Conservation (phyloP, 1,139 yeast genomes). For the Yarrowia galli region DNA sequence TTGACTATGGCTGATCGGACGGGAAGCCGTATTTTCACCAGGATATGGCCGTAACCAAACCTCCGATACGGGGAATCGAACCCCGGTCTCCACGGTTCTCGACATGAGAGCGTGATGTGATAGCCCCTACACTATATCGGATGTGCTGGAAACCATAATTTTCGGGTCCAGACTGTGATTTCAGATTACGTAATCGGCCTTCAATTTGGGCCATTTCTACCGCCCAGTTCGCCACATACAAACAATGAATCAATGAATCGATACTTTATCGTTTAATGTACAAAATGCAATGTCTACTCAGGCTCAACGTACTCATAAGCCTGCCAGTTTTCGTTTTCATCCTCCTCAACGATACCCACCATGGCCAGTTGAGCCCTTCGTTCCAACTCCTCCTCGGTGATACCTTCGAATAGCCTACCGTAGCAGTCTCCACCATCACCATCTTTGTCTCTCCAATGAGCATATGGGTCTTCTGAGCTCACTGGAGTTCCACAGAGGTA, state of each 20-base stretch:
- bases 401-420: conserved; percentile 63
- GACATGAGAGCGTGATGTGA: conserved; percentile 23
- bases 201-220: no score
- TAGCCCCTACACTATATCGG: conserved; percentile 30
- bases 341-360: conserved; percentile 16
- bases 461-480: conserved; percentile 58
- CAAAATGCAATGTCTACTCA: not conserved
- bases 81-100: conserved; percentile 31
- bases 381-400: conserved; percentile 50
- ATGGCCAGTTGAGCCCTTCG: conserved; percentile 17
- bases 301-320: not conserved
- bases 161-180: no score
- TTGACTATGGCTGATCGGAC: conserved; percentile 36
- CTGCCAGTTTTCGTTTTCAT: not conserved
- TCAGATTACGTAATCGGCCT: no score
- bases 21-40: conserved; percentile 37
- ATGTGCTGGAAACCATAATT: not conserved
- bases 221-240: no score
- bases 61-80: conserved; percentile 29
- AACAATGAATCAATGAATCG: no score
- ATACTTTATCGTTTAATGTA: not conserved
- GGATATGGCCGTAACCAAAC: conserved; percentile 29
- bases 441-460: conserved; percentile 57
- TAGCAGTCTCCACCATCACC: conserved; percentile 55
- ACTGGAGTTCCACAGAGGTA: conserved; percentile 61